phyloP scores from a whole-genome alignment of 345 rosid genomes.

The Lepidium africanum region DNA sequence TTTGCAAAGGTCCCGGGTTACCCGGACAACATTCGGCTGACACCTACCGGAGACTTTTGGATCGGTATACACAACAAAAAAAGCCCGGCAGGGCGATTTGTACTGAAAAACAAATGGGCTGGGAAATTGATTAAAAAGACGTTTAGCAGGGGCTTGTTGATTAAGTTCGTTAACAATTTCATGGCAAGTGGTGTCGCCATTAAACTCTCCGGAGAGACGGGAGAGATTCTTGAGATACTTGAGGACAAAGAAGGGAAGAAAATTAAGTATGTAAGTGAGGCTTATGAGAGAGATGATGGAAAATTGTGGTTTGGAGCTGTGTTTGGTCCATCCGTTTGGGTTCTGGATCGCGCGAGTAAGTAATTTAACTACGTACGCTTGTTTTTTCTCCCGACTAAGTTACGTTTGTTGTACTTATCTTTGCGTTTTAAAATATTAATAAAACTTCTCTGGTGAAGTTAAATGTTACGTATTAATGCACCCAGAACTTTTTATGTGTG shows the following conservation, averaged over 20 bases:
- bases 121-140: slow-evolving; percentile 30
- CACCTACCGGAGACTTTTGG: slow-evolving; percentile 18
- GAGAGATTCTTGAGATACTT: slow-evolving; percentile 37
- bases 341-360: not conserved
- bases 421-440: no score
- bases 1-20: slow-evolving; percentile 12
- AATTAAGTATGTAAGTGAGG: slow-evolving; percentile 49
- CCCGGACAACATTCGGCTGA: slow-evolving; percentile 11
- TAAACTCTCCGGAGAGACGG: slow-evolving; percentile 39
- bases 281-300: slow-evolving; percentile 49
- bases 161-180: not conserved
- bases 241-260: slow-evolving; percentile 35
- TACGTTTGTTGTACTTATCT: not conserved
- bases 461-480: no score
- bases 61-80: slow-evolving; percentile 2
- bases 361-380: not conserved
- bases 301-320: slow-evolving; percentile 49
- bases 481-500: no score
- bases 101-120: slow-evolving; percentile 20
- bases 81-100: slow-evolving; percentile 7
- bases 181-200: slow-evolving; percentile 23
- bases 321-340: not conserved
- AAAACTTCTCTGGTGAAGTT: no score
- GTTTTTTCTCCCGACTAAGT: no score
- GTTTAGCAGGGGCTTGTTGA: not conserved